These are phyloP conservation scores for Apocynum venetum DNA, from an alignment of 257 asterid genomes.

Conservation along the genomic window DNA sequence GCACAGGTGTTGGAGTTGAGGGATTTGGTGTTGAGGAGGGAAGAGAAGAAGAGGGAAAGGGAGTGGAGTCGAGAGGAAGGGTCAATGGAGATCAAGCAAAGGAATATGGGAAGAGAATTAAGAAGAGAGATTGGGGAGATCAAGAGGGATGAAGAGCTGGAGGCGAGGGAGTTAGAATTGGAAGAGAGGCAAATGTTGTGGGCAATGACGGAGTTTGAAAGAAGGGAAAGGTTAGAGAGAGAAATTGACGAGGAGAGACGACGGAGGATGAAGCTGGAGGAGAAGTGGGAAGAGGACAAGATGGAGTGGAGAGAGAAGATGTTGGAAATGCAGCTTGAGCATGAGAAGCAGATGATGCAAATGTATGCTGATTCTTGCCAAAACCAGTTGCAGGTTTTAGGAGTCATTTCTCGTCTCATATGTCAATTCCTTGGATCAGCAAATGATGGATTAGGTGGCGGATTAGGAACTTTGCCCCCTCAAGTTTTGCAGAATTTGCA, in stretches of 20 bases:
- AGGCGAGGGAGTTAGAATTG: conserved; percentile 43
- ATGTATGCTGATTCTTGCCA: conserved; percentile 90
- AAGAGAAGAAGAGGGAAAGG: conserved; percentile 67
- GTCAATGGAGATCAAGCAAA: conserved; percentile 29
- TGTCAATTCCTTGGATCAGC: conserved; percentile 79
- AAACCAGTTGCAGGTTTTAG: conserved; percentile 76
- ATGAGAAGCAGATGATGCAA: conserved; percentile 93
- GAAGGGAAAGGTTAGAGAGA: conserved; percentile 51
- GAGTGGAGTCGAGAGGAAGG: conserved; percentile 57
- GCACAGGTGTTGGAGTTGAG: conserved; percentile 60
- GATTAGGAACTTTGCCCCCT: conserved; percentile 58
- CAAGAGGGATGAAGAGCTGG: conserved; percentile 44
- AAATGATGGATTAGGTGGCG: conserved; percentile 59
- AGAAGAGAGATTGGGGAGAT: conserved; percentile 30
- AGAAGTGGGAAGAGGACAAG: conserved; percentile 81
- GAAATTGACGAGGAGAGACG: conserved; percentile 65
- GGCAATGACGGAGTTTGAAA: conserved; percentile 59
- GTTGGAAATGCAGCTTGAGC: conserved; percentile 75
- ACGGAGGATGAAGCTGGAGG: conserved; percentile 66
- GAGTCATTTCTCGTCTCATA: conserved; percentile 56
- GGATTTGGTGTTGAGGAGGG: conserved; percentile 59
- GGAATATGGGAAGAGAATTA: conserved; percentile 37
- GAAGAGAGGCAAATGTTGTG: conserved; percentile 51
- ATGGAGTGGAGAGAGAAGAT: conserved; percentile 90
- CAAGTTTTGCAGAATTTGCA: conserved; percentile 80